Base-by-base conservation (phyloP, 1,284 basidiomycete species). In the Trichosporon sp. region DNA sequence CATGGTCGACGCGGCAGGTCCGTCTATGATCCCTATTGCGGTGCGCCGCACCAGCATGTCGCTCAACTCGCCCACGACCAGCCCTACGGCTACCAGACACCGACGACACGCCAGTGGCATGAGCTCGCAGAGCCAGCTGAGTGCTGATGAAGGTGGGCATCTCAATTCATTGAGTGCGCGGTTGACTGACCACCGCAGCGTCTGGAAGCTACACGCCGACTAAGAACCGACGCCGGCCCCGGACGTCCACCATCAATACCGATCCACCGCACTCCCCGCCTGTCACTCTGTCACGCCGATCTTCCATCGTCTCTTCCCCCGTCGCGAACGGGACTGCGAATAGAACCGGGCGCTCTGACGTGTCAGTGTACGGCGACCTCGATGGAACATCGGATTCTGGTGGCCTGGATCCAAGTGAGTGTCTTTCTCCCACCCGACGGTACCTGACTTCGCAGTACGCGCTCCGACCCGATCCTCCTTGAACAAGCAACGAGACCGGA, bases 401-500 rank as follows among this genome's bases (percentile, higher is more conserved):
- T 37, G 56, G 56, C 31, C 19, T 63, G 59, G 59, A 63, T 35
- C 59, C 59, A 63, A 35, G 59, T 63, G 31, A 35, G 59, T 63
- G 16, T 35, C 12, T 14, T 5, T 51, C 51, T 31, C 66, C 71
- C 16, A 61, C 35, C 11, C 54, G 51, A 21, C 32, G 31, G 59
- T 35, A 16, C 32, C 59, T 63, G 32, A 63, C 7, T 4, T 35
- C 38, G 32, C 69, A 70, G 76, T 73, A 12, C 75, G 74, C 68
- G 65, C 69, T 51, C 70, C 67, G 0, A 72, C 74, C 14, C 66
- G 65, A 16, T 69, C 71, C 8, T 65, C 65, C 12, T 11, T 73
- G 10, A 69, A 67, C 67, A 70, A 65, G 69, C 65, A 56, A 26
- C 68, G 26, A 4, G 32, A 12, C 26, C 65, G 38, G 31, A 37